A percentile compares a stretch with the other conserved stretches of the same genome.
These are phyloP conservation scores for Microbotryomycetes sp. DNA, from an alignment of 1,284 basidiomycete genomes.

Conservation along the genomic window DNA sequence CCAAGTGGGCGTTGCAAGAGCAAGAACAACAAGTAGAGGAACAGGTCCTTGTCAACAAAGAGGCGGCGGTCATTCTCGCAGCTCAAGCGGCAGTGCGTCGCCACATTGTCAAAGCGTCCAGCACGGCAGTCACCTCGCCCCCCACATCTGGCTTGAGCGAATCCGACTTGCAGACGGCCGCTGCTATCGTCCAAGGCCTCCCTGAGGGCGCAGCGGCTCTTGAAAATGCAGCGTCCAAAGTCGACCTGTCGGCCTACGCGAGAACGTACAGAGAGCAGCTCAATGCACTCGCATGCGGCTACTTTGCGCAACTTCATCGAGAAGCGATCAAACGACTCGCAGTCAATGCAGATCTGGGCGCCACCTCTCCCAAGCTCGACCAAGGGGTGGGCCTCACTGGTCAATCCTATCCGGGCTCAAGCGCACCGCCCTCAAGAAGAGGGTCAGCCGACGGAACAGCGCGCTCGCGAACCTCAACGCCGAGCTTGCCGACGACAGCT, in stretches of 20 bases:
- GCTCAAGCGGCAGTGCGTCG: constrained; percentile 14
- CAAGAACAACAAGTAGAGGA: constrained; percentile 25
- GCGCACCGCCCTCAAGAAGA: constrained; percentile 1
- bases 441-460: background rate
- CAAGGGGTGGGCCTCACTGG: background rate
- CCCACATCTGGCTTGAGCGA: background rate
- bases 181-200: background rate
- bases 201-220: background rate
- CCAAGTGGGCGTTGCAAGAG: constrained; percentile 23
- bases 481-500: background rate
- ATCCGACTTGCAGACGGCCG: background rate
- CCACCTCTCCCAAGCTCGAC: background rate
- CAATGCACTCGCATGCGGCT: constrained; percentile 29
- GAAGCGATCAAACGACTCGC: constrained; percentile 26
- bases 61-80: constrained; percentile 25
- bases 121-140: background rate
- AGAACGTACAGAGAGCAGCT: constrained; percentile 27
- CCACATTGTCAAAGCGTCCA: background rate
- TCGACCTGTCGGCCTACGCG: constrained; percentile 26
- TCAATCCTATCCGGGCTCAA: background rate
- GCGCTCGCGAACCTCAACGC: background rate
- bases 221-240: background rate
- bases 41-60: constrained; percentile 20
- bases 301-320: constrained; percentile 29
- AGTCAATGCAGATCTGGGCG: background rate